Evolutionary conservation across 768 basidiomycete genomes (phyloP).

Genomic region (Leccinum subgranulosum): DNA sequence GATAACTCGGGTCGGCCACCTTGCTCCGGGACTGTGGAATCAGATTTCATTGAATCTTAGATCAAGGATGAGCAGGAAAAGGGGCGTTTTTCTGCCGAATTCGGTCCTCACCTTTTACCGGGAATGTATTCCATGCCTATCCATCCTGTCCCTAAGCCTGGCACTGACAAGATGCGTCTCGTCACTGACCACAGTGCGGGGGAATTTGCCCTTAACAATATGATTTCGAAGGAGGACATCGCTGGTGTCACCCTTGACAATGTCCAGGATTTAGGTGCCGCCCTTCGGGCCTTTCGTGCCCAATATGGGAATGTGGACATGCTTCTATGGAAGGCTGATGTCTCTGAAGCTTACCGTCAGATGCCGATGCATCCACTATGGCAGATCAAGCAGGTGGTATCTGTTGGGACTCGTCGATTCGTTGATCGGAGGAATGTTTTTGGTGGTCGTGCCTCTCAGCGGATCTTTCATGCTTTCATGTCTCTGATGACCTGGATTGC

Average conservation of each 20-base stretch:
- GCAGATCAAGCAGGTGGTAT: slow-evolving; percentile 40
- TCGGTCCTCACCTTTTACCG: neutral
- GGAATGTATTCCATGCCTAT: slow-evolving; percentile 38
- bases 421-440: slow-evolving; percentile 25
- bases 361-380: slow-evolving; percentile 38
- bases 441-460: slow-evolving; percentile 22
- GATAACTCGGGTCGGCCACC: too few relatives aligned
- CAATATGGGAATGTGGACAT: neutral
- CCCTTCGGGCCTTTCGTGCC: neutral
- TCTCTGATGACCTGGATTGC: slow-evolving; percentile 33
- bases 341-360: slow-evolving; percentile 34
- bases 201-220: slow-evolving; percentile 33
- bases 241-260: neutral
- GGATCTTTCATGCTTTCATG: slow-evolving; percentile 32
- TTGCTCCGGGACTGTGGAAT: too few relatives aligned
- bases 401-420: slow-evolving; percentile 6
- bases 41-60: too few relatives aligned
- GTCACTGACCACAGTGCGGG: slow-evolving; percentile 40
- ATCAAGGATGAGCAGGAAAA: neutral
- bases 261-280: slow-evolving; percentile 11
- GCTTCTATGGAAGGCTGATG: slow-evolving; percentile 35
- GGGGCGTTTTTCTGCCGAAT: neutral
- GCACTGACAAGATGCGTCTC: slow-evolving; percentile 33
- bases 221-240: slow-evolving; percentile 19
- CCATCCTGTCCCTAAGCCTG: slow-evolving; percentile 41